Percentiles rank a stretch among this genome's conserved stretches.
Conservation (phyloP, 2,329 filamentous ascomycete genomes). For the Cladosporium sp. region DNA sequence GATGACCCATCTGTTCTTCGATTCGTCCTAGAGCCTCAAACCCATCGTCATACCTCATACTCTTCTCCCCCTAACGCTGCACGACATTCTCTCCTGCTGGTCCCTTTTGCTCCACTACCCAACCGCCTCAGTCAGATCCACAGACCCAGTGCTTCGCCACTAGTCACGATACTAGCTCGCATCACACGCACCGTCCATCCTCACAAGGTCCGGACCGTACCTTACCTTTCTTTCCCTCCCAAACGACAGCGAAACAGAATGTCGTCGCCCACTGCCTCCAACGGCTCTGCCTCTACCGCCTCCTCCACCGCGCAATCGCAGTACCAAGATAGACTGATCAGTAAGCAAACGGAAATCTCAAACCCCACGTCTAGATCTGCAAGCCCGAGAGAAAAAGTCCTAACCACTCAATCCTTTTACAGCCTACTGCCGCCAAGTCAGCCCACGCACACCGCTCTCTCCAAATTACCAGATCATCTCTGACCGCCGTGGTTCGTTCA, state of each 20-base stretch:
- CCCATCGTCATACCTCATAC: background rate
- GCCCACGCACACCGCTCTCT: conserved; percentile 17
- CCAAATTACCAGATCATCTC: conserved; percentile 66
- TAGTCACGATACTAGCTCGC: conserved; percentile 1
- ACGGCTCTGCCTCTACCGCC: conserved; percentile 8
- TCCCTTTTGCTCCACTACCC: conserved; percentile 7
- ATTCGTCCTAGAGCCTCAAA: conserved; percentile 10
- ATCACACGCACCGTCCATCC: conserved; percentile 2
- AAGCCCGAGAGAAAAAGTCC: background rate
- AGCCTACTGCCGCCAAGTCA: conserved; percentile 17
- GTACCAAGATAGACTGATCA: conserved; percentile 37
- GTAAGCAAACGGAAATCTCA: conserved; percentile 26
- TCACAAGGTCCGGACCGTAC: conserved; percentile 17
- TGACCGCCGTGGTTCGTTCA: conserved; percentile 66
- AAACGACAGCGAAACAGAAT: conserved; percentile 17
- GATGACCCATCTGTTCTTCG: background rate
- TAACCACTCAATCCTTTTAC: background rate
- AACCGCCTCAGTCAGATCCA: conserved; percentile 1
- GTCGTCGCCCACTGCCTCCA: conserved; percentile 13
- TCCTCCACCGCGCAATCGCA: conserved; percentile 23
- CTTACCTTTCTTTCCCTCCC: conserved; percentile 10
- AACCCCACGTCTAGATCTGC: background rate
- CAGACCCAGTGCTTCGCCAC: conserved; percentile 5
- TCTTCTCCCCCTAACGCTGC: background rate
- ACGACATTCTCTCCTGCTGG: conserved; percentile 3